Evolutionary conservation across 371 early-diverging fungal genomes (phyloP), one percentile per base, ranked within the genome.

Genomic region (Syncephalastrum sp.): DNA sequence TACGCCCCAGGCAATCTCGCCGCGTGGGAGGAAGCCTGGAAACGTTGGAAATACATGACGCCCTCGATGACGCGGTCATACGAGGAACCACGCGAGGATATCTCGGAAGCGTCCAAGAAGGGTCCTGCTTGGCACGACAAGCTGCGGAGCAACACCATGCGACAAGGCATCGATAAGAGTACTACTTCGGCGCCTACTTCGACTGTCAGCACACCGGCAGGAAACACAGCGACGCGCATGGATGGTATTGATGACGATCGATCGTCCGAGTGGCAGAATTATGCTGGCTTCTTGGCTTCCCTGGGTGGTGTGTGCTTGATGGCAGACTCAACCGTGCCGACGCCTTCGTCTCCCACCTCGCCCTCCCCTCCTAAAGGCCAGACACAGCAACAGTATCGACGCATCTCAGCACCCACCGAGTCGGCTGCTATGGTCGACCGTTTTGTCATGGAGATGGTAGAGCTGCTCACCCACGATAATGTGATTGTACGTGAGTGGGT

Each of bases 401-500:
- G 72, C 3, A 59, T 64, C 3, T 73, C 75, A 14, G 65, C 76
- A 0, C 72, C 76, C 6, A 64, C 64, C n/a, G 80, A 80, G 60
- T 82, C 81, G 0, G 79, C 82, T 46, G 61, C 68, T 16, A 87
- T 88, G 75, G 88, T 92, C 4, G 92, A 93, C 59, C 79, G 82
- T 27, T 97, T 92, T 67, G 83, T 94, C 38, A 76, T 83, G 52
- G 94, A 95, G 57, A 85, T 95, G 78, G 89, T 95, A 0, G 91
- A 91, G 58, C 77, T 96, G 50, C 70, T 95, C 53, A 81, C 91
- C 0, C 89, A 87, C 15, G 95, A 95, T 56, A 91, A 91, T 58
- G 83, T 89, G 24, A 81, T 91, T 61, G 84, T 94, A 6, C 89
- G 96, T n/a, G 96, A 97, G 79, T 88, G 85, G 59, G 92, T 93